These are phyloP conservation scores for Spencermartinsiella ligniputridi DNA, from an alignment of 1,139 yeast species.

Conservation along the genomic window DNA sequence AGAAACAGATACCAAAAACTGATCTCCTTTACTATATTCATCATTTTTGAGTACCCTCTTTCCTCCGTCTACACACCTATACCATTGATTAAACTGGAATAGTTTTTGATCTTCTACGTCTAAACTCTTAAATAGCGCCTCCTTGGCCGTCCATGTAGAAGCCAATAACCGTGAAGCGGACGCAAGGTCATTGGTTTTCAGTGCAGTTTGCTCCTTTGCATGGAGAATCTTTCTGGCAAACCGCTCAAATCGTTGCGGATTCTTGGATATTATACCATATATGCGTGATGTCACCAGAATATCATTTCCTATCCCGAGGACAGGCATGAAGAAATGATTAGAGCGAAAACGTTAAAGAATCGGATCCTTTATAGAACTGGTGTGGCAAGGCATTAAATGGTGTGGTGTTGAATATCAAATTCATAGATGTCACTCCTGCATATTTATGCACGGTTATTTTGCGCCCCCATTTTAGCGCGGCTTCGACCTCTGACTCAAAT, in stretches of 20 bases:
- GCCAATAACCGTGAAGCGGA: conserved; percentile 39
- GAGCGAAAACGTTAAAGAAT: too few species aligned
- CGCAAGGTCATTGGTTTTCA: conserved; percentile 20
- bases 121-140: conserved; percentile 65
- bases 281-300: conserved; percentile 51
- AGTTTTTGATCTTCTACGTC: conserved; percentile 44
- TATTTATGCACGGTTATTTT: too few species aligned
- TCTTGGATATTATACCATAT: conserved; percentile 36
- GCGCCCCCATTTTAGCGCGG: too few species aligned
- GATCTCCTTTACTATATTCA: conserved; percentile 38
- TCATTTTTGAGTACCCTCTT: conserved; percentile 18
- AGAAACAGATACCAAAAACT: conserved; percentile 52
- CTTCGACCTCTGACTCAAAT: too few species aligned
- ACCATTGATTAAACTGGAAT: conserved; percentile 64
- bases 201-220: conserved; percentile 42
- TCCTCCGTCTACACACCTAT: conserved; percentile 31
- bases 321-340: conserved; percentile 18
- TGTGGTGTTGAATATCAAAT: too few species aligned
- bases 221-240: conserved; percentile 51
- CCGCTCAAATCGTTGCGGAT: conserved; percentile 32
- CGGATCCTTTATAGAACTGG: too few species aligned
- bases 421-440: too few species aligned
- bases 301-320: conserved; percentile 61
- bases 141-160: conserved; percentile 72
- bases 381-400: background rate